Evolutionary conservation across 2,329 filamentous ascomycete genomes (phyloP), one percentile per base, ranked within the genome.

Genomic region (Ceratocystis eucalypticola): DNA sequence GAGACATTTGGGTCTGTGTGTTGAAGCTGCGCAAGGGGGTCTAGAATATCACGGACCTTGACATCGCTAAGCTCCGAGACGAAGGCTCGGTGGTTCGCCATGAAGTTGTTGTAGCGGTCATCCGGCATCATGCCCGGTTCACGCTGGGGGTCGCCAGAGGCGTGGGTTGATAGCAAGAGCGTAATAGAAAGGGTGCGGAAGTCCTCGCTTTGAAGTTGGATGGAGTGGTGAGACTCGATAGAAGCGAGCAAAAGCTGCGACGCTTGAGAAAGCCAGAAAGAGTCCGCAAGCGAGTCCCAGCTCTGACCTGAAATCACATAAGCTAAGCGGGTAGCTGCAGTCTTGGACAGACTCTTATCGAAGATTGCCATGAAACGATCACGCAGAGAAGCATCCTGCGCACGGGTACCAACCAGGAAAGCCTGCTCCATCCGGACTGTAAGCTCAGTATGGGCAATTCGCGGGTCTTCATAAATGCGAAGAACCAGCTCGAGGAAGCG

Each of bases 381-480:
- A 57, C 94, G 88, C 91, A 97, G 96, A 67, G 96, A 89, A 12
- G 97, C 89, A 74, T 99, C 93, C 71, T 92, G 87, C 1, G 93
- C 93, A 71, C 95, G 80, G 0, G 93, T 95, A 33, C 95, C 94
- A 62, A 99, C 94, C 69, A 99, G 81, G 81, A 99, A 99, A 4
- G 94, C 94, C 75, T 97, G 93, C 77, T 99, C 94, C 83, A 99
- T 88, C 3, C 95, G 86, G 8, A 99, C 95, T 0, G 94, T 97
- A 65, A 99, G 82, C 76, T 99, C 94, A 0, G 93, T 96, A 41
- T 92, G 84, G 0, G 92, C 91, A 69, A 99, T 94, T 76, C 95
- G 96, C 0, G 91, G 90, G 72, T 99, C 94, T 73, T 99, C 95
- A 74, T 99, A 99, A 68, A 99, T 96, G 62, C 92, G 87, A 71